These are phyloP conservation scores for Solanum gandarillasii DNA, from an alignment of 257 asterid species.

Conservation along the genomic window DNA sequence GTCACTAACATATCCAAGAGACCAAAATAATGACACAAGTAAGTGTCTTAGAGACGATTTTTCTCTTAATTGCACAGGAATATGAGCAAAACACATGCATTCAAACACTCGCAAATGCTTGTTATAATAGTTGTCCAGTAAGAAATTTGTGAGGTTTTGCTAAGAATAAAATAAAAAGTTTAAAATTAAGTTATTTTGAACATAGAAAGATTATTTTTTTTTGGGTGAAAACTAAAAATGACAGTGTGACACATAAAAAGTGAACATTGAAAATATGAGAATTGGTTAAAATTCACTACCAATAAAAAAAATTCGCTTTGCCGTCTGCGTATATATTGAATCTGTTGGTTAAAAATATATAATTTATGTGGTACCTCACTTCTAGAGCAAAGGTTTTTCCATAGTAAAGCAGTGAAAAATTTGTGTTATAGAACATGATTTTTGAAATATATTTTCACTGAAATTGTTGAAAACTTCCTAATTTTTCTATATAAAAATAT, in stretches of 20 bases:
- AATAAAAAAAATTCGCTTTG: too few species aligned
- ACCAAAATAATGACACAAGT: neutral
- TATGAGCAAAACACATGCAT: neutral
- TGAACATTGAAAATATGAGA: neutral
- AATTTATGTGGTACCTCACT: neutral
- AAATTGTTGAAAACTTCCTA: too few species aligned
- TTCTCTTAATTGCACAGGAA: neutral
- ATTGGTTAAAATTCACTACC: neutral
- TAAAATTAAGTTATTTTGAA: neutral
- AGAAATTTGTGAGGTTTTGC: neutral
- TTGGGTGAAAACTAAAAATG: neutral
- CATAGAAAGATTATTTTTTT: neutral
- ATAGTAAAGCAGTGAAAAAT: rapidly evolving
- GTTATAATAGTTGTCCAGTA: neutral
- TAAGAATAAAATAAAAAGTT: neutral
- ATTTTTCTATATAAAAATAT: too few species aligned
- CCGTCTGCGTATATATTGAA: too few species aligned
- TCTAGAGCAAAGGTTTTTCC: too few species aligned
- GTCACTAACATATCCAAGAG: neutral
- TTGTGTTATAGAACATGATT: neutral
- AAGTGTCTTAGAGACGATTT: neutral
- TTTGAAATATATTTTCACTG: too few species aligned
- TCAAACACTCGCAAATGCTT: neutral
- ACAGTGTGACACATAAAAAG: neutral
- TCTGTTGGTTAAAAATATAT: neutral